phyloP scores from a whole-genome alignment of 2,329 filamentous ascomycete genomes.

The Byssothecium circinans region DNA sequence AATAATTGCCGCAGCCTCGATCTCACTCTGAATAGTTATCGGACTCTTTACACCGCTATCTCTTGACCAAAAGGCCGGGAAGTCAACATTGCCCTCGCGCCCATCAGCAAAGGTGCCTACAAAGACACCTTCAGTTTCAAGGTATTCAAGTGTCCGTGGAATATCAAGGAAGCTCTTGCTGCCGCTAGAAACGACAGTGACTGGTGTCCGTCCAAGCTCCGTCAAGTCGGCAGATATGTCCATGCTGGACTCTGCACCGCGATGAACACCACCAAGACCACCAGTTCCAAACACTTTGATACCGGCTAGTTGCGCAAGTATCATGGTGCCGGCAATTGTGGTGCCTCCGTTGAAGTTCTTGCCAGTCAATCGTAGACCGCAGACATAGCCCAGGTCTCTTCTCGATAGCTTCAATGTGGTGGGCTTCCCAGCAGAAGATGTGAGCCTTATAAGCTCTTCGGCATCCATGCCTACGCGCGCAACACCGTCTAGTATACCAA shows the following conservation, averaged over 20 bases:
- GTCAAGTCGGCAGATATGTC: constrained; percentile 95
- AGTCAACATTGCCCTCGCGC: constrained; percentile 70
- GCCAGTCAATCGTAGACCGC: constrained; percentile 70
- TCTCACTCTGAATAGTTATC: constrained; percentile 70
- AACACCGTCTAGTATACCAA: constrained; percentile 82
- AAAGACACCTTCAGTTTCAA: constrained; percentile 73
- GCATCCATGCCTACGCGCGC: constrained; percentile 76
- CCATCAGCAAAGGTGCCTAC: constrained; percentile 91
- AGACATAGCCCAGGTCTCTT: constrained; percentile 80
- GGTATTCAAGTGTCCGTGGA: constrained; percentile 79
- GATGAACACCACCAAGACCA: constrained; percentile 90
- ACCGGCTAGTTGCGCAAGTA: constrained; percentile 81
- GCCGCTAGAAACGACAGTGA: constrained; percentile 85
- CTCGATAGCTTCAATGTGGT: constrained; percentile 80
- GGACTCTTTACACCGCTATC: constrained; percentile 85
- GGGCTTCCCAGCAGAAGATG: constrained; percentile 64
- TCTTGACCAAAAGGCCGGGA: constrained; percentile 89
- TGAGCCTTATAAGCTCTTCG: constrained; percentile 72
- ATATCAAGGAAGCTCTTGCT: constrained; percentile 98
- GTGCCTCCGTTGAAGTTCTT: constrained; percentile 81
- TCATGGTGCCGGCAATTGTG: constrained; percentile 90
- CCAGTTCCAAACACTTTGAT: constrained; percentile 94
- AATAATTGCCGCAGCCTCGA: constrained; percentile 87
- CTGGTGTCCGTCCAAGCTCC: constrained; percentile 84
- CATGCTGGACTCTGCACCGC: constrained; percentile 81